phyloP scores from a whole-genome alignment of 306 rosid genomes.

The Citrullus colocynthis region DNA sequence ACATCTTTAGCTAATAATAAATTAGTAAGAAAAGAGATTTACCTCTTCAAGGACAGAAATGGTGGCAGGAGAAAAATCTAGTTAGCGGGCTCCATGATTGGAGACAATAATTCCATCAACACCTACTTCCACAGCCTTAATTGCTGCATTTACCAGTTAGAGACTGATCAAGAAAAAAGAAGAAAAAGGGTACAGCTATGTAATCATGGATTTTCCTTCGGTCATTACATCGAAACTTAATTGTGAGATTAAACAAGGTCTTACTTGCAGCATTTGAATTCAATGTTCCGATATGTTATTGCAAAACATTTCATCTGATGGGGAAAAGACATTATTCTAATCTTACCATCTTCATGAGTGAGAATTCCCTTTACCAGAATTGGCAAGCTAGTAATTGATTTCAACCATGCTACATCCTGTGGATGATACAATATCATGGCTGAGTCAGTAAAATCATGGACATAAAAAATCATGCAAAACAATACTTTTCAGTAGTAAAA shows the following conservation, averaged over 20 bases:
- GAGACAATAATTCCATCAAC: slow-evolving; percentile 30
- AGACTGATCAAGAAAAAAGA: background rate
- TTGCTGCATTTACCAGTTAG: slow-evolving; percentile 9
- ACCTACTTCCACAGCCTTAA: slow-evolving; percentile 24
- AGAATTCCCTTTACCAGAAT: slow-evolving; percentile 30
- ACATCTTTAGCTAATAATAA: background rate
- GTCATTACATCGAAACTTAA: background rate
- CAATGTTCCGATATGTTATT: background rate
- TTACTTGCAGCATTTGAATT: background rate
- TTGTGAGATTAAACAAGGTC: background rate
- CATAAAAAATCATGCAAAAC: background rate
- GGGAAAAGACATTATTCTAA: background rate
- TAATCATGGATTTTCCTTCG: background rate
- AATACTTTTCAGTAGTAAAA: background rate
- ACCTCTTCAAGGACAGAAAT: slow-evolving; percentile 35
- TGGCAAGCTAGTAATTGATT: slow-evolving; percentile 23
- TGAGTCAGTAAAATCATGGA: background rate
- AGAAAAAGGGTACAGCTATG: no score
- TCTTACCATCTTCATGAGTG: slow-evolving; percentile 30
- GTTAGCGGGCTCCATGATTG: slow-evolving; percentile 38
- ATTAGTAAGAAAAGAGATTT: background rate
- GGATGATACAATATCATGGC: background rate
- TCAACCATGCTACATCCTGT: slow-evolving; percentile 25
- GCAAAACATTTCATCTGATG: background rate
- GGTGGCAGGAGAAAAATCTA: slow-evolving; percentile 24